Base-by-base conservation (phyloP, 345 rosid species). In the Capsella bursapastoris region DNA sequence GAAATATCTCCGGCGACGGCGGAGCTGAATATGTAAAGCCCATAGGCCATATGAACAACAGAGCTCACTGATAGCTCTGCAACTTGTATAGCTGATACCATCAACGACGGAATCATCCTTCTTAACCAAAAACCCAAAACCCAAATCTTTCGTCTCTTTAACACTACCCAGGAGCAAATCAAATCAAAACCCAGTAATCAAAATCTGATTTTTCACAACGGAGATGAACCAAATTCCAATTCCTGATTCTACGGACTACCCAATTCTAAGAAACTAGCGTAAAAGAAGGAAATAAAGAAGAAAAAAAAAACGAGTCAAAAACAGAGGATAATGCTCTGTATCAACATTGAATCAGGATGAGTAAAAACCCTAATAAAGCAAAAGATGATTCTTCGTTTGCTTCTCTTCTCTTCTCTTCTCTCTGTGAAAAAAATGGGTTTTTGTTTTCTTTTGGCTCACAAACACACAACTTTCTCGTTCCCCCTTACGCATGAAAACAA, bases 1-100 rank as follows among this genome's bases (percentile, higher is more conserved):
- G 86, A 87, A 50, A 92, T 86, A 71, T 96, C 96, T 40, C 97
- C 98, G 25, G 99, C 92, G 14, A 96, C 87, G 55, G 97, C 99
- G 0, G 96, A 73, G 86, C 98, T 90, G 76, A 84, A 90, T 71
- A 96, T 82, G 83, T 90, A 96, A 69, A 96, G 74, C 53, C 87
- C 99, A 65, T 88, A 96, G 0, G 86, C 40, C 81, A 89, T 64
- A 83, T 96, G 99, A 75, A 88, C 93, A 31, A 86, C 10, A 6
- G 88, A 73, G 84, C 96, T 96, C 73, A 89, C 89, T 63, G 86
- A 80, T 44, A 96, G 74, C 95, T 96, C 99, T 22, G 84, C 76
- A 72, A 90, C 72, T 73, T 92, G 90, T 84, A 96, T 77, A 35
- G 80, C 86, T 64, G 85, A 79, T 44, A 80, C 51, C 85, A 85